These are phyloP conservation scores for Casuarina cunninghamiana DNA, from an alignment of 306 rosid genomes.

Conservation along the genomic window DNA sequence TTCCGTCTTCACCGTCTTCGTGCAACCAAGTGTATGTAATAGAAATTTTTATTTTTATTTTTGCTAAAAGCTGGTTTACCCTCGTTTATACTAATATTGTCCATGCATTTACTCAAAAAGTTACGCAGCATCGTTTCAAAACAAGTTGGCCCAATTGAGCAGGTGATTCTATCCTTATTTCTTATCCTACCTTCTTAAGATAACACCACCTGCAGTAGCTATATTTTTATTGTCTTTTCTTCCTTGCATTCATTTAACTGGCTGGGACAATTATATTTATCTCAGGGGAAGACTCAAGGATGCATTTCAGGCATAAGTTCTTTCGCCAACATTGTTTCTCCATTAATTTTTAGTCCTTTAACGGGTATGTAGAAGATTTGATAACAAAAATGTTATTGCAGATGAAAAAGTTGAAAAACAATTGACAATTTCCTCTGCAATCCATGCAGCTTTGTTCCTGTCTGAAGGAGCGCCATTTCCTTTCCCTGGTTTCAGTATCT, in stretches of 20 bases:
- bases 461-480: conserved; percentile 79
- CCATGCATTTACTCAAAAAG: conserved; percentile 39
- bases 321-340: conserved; percentile 70
- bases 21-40: conserved; percentile 64
- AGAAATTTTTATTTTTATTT: not conserved
- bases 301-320: conserved; percentile 79
- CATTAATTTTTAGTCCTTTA: conserved; percentile 74
- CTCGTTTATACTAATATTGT: not conserved
- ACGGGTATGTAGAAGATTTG: conserved; percentile 47
- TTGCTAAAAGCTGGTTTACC: not conserved
- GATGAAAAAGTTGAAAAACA: not conserved
- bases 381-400: no score
- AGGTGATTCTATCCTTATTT: conserved; percentile 42
- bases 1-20: conserved; percentile 45
- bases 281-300: conserved; percentile 91
- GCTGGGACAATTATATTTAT: not conserved
- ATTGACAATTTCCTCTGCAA: conserved; percentile 22
- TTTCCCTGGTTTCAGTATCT: conserved; percentile 85
- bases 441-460: conserved; percentile 66
- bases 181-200: not conserved
- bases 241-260: not conserved
- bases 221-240: not conserved
- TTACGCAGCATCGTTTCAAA: conserved; percentile 84
- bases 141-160: conserved; percentile 75
- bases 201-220: no score